Evolutionary conservation across 305 asterid species (phyloP), one percentile per base, ranked within the genome.

Genomic region (Fraxinus dipetala): DNA sequence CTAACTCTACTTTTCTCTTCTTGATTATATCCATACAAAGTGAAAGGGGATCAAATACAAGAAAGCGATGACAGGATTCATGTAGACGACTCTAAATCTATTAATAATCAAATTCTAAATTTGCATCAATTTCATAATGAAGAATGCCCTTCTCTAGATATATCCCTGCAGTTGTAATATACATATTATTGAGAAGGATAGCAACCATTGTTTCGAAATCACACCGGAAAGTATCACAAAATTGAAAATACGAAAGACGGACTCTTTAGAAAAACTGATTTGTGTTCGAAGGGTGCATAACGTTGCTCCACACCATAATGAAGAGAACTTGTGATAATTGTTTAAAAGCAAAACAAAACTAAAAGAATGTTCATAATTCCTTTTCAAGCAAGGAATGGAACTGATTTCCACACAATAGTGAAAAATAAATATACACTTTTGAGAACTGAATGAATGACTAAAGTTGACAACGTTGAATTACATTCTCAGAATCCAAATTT

Each of bases 401-500:
- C 6, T 70, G 26, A 70, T 1, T 31, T 70, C 24, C 45, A 6
- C 76, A 16, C 40, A 70, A 32, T 26, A 65, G 14, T 30, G 5
- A 32, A 32, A 26, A 30, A 48, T 48, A 70, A 26, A 76, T 76
- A 4, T 24, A 76, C 14, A 76, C 45, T 48, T 4, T 48, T 7
- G 35, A 72, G 75, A 18, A 51, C 56, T 51, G 13, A 65, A 56
- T 10, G 69, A 81, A 65, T 78, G 14, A 65, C 75, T 73, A 14
- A 43, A 20, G 26, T 67, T 67, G 67, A 75, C 81, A 36, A 11
- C 67, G 43, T 5, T 16, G 22, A 78, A 31, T 79, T 75, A 77
- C 77, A 72, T 48, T 70, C 43, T 65, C 1, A 59, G 9, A 67
- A 73, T 81, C 56, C 56, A 13, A 51, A 61, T 72, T 76, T 75